Evolutionary conservation across 225 moss, liverwort and hornwort species (phyloP).

Genomic region (Marchantia paleacea): DNA sequence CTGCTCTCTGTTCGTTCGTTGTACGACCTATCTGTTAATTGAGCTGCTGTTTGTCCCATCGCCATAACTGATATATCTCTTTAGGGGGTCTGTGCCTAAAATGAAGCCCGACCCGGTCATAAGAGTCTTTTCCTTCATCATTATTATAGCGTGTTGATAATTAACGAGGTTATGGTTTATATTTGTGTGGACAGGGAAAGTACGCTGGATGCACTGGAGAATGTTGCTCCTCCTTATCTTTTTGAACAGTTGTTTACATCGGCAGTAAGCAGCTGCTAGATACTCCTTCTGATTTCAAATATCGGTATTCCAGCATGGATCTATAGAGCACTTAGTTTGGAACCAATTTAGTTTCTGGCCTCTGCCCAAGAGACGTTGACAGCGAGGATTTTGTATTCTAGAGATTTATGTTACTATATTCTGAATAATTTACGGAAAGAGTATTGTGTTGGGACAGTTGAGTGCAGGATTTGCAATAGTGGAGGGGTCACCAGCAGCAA

Average conservation of each 20-base stretch:
- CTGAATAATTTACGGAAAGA: not conserved
- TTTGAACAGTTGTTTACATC: slow-evolving; percentile 83
- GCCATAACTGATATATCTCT: not conserved
- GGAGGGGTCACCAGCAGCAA: slow-evolving; percentile 67
- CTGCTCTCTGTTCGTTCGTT: not conserved
- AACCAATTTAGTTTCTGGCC: not conserved
- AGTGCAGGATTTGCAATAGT: slow-evolving; percentile 90
- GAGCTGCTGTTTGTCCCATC: not conserved
- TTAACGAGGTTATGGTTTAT: not conserved
- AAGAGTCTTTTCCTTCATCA: not conserved
- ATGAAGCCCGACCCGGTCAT: not conserved
- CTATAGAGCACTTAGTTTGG: not conserved
- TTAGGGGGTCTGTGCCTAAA: too few species aligned
- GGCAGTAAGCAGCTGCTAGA: slow-evolving; percentile 43
- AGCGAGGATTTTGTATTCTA: not conserved
- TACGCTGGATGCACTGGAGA: slow-evolving; percentile 78
- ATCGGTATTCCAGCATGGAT: too few species aligned
- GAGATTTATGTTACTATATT: too few species aligned
- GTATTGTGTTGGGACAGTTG: slow-evolving; percentile 44
- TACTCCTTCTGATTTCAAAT: not conserved
- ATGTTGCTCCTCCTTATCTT: slow-evolving; percentile 66
- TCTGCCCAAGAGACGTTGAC: not conserved
- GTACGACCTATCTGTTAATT: not conserved
- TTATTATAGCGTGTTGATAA: not conserved
- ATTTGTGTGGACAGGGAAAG: slow-evolving; percentile 56